Conservation (phyloP, 805 yeast species). For the Lachancea thermotolerans region DNA sequence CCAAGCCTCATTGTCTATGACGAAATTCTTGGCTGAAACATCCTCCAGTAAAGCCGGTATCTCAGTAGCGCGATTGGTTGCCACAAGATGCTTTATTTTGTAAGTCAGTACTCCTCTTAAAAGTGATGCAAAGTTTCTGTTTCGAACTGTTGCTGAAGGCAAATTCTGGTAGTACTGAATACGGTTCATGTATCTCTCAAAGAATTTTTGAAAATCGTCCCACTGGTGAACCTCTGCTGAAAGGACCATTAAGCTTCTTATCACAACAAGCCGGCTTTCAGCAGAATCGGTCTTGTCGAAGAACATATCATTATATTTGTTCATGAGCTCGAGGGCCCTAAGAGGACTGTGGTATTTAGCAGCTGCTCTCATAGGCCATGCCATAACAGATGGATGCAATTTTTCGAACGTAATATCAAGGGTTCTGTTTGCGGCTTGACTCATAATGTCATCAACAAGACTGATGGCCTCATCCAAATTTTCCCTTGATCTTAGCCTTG, state of each 20-base stretch:
- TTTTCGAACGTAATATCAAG: conserved; percentile 17
- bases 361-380: conserved; percentile 32
- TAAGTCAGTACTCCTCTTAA: conserved; percentile 21
- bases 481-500: conserved; percentile 22
- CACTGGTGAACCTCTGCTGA: conserved; percentile 31
- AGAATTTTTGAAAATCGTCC: conserved; percentile 23
- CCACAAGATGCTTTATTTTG: conserved; percentile 18
- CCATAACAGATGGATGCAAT: conserved; percentile 32
- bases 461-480: conserved; percentile 27
- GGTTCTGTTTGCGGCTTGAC: conserved; percentile 19
- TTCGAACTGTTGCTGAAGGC: conserved; percentile 20
- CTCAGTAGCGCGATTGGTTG: conserved; percentile 11
- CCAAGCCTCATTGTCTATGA: conserved; percentile 29
- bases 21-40: conserved; percentile 21
- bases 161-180: conserved; percentile 14
- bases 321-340: conserved; percentile 30
- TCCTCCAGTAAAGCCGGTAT: conserved; percentile 18
- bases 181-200: conserved; percentile 16
- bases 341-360: conserved; percentile 28
- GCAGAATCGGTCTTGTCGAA: conserved; percentile 21
- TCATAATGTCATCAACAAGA: conserved; percentile 28
- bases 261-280: conserved; percentile 24
- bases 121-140: conserved; percentile 15
- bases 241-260: conserved; percentile 29
- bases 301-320: conserved; percentile 26